These are phyloP conservation scores for Magnolia sinica DNA, from an alignment of 164 flowering plant genomes.

Conservation along the genomic window DNA sequence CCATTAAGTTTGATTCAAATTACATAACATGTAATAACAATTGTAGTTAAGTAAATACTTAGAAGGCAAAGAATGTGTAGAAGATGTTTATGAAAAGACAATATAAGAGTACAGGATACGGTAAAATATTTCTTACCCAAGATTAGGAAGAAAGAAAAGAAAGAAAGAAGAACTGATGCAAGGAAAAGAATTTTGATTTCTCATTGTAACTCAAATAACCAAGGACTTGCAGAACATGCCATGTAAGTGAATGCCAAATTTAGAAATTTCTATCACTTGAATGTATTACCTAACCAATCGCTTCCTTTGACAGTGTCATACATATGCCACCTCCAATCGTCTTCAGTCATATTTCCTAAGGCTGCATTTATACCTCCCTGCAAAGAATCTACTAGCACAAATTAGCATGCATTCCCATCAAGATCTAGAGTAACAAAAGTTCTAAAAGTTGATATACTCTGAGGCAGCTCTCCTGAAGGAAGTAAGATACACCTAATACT, in stretches of 20 bases:
- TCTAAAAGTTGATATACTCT: neutral
- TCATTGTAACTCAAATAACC: neutral
- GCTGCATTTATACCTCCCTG: slow-evolving; percentile 99
- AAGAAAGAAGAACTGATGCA: neutral
- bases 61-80: neutral
- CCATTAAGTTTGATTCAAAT: neutral
- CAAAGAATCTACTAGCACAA: slow-evolving; percentile 13
- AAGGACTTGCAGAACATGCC: neutral
- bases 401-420: neutral
- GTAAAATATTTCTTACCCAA: neutral
- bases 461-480: neutral
- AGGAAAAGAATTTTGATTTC: neutral
- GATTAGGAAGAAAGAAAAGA: neutral
- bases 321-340: slow-evolving; percentile 99
- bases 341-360: slow-evolving; percentile 93
- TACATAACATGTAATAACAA: neutral
- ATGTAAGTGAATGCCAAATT: neutral
- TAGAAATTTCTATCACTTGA: neutral
- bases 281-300: slow-evolving; percentile 57
- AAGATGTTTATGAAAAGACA: neutral
- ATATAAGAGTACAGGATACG: neutral
- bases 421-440: neutral
- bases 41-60: neutral
- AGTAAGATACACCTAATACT: neutral
- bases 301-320: slow-evolving; percentile 99